These are phyloP conservation scores for Myxozyma mucilagina DNA, from an alignment of 805 yeast genomes.

Conservation along the genomic window DNA sequence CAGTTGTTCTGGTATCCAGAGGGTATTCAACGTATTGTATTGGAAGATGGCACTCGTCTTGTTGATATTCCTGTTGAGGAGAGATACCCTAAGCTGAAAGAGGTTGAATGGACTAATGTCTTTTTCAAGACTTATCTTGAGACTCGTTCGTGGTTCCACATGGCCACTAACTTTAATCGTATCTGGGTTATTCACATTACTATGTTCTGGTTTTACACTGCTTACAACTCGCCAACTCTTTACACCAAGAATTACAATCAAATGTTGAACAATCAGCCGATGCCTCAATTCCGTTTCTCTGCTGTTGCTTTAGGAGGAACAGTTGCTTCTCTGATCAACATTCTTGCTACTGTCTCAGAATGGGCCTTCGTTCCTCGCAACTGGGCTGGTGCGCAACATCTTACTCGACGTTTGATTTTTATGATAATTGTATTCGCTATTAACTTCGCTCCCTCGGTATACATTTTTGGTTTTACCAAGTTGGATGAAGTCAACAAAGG, in stretches of 20 bases:
- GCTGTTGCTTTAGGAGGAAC: slow-evolving; percentile 90
- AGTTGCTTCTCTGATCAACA: slow-evolving; percentile 77
- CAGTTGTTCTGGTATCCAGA: slow-evolving; percentile 99
- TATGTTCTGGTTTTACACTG: slow-evolving; percentile 90
- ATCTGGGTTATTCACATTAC: slow-evolving; percentile 94
- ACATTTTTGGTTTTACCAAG: slow-evolving; percentile 80
- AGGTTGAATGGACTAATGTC: slow-evolving; percentile 86
- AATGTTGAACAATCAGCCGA: slow-evolving; percentile 80
- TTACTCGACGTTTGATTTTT: slow-evolving; percentile 82
- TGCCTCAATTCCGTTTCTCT: slow-evolving; percentile 90
- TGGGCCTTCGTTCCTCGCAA: slow-evolving; percentile 96
- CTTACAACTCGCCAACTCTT: slow-evolving; percentile 87
- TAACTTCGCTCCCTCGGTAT: slow-evolving; percentile 84
- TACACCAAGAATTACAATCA: slow-evolving; percentile 87
- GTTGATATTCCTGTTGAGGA: slow-evolving; percentile 88
- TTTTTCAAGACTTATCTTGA: slow-evolving; percentile 96
- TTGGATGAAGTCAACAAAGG: slow-evolving; percentile 63
- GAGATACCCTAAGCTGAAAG: slow-evolving; percentile 86
- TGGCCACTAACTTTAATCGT: slow-evolving; percentile 94
- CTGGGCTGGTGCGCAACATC: slow-evolving; percentile 99
- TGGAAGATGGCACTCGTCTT: slow-evolving; percentile 89
- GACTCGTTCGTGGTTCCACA: slow-evolving; percentile 95
- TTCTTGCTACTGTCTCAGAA: slow-evolving; percentile 84
- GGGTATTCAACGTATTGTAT: slow-evolving; percentile 88
- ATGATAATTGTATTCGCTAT: slow-evolving; percentile 62